Base-by-base conservation (phyloP, 2,329 filamentous ascomycete genomes). In the Camillea tinctor region DNA sequence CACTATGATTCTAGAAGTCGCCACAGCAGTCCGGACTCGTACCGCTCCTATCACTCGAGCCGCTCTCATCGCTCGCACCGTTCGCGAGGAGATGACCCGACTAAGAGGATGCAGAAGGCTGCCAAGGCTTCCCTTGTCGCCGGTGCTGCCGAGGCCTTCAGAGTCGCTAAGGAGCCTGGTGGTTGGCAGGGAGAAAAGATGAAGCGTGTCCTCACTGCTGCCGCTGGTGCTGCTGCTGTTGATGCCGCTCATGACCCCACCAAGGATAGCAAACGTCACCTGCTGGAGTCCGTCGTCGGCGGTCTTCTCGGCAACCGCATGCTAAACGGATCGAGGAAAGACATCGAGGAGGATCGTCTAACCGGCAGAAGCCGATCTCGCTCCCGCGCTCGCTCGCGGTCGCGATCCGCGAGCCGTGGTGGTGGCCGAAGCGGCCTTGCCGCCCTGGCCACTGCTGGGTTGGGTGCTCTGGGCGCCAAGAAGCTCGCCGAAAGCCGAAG, bases 181-280 rank as follows among this genome's bases (percentile, higher is more conserved):
- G 86, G 89, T 50, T 97, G 93, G 93, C 90, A 88, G 64, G 94
- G 93, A 44, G 90, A 91, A 64, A 97, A 97, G 78, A 92, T 93
- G 66, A 95, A 93, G 80, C 92, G 94, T 56, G 86, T 98, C 61
- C 84, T 96, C 54, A 97, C 94, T 21, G 93, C 93, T 53, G 94
- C 94, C 23, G 84, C 86, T 23, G 90, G 92, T 76, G 93, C 94
- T 61, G 94, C 91, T 66, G 91, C 92, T 60, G 90, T 97, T 62
- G 92, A 97, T 74, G 87, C 88, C 8, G 88, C 88, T 22, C 84
- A 93, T 50, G 84, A 93, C 69, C 83, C 88, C 5, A 81, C 83
- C 19, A 86, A 89, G 68, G 88, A 91, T 73, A 88, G 93, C 77
- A 96, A 93, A 77, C 86, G 92, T 53, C 90, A 95, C 69, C 83